phyloP scores from a whole-genome alignment of 2,329 filamentous ascomycete genomes.

The Sporothrix euskadiensis region DNA sequence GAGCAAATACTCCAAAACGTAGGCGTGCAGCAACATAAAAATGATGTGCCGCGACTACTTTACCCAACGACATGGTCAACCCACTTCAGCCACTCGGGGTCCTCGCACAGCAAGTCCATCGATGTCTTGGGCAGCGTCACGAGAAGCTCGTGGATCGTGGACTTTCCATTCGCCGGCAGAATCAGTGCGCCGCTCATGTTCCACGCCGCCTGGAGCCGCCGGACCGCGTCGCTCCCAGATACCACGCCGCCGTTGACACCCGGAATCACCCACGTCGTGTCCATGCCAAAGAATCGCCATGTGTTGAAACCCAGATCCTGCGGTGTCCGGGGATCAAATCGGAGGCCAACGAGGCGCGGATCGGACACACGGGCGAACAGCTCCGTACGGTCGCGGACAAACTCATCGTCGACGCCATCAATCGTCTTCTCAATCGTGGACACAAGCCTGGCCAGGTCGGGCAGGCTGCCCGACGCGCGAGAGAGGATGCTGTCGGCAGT shows the following conservation, averaged over 20 bases:
- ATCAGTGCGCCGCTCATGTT: slow-evolving; percentile 40
- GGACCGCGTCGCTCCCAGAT: slow-evolving; percentile 37
- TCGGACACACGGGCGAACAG: slow-evolving; percentile 44
- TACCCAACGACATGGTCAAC: slow-evolving; percentile 34
- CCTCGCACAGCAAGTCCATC: slow-evolving; percentile 37
- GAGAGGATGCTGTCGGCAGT: slow-evolving; percentile 10
- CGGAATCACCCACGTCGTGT: slow-evolving; percentile 43
- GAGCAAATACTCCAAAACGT: not conserved
- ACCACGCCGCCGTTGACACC: slow-evolving; percentile 29
- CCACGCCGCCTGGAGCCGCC: slow-evolving; percentile 38
- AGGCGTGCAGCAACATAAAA: not conserved
- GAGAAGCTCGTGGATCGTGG: slow-evolving; percentile 38
- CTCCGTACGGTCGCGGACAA: slow-evolving; percentile 43
- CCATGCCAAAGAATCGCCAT: slow-evolving; percentile 48
- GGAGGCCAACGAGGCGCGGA: slow-evolving; percentile 45
- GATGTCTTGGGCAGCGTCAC: slow-evolving; percentile 39
- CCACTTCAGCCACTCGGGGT: slow-evolving; percentile 38
- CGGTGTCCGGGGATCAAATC: slow-evolving; percentile 45
- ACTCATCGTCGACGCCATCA: slow-evolving; percentile 44
- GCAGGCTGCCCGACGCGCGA: slow-evolving; percentile 28
- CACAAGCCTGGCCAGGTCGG: slow-evolving; percentile 38
- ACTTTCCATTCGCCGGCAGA: slow-evolving; percentile 37
- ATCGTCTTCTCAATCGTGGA: slow-evolving; percentile 38
- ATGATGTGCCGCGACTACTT: not conserved
- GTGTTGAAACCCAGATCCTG: slow-evolving; percentile 48